Percentiles rank a stretch among this genome's conserved stretches.
These are phyloP conservation scores for Boechera stricta DNA, from an alignment of 345 rosid genomes.

Conservation along the genomic window DNA sequence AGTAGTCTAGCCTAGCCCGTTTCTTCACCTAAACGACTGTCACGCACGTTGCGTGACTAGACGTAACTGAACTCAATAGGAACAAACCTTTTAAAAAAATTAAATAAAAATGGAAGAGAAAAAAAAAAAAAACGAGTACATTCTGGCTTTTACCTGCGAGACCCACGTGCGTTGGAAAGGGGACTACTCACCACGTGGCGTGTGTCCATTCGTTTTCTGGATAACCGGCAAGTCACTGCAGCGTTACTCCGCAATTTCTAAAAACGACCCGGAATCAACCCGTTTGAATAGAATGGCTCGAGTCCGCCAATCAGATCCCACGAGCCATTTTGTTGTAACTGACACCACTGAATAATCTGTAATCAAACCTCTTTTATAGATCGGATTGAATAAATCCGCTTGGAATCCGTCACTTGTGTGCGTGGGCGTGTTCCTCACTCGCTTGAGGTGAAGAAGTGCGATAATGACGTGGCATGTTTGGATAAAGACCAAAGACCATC, in stretches of 20 bases:
- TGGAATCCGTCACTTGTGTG: constrained; percentile 28
- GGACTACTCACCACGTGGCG: constrained; percentile 39
- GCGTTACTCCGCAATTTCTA: not conserved
- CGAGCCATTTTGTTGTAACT: constrained; percentile 20
- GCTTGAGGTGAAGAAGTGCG: not conserved
- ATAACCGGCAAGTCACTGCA: constrained; percentile 34
- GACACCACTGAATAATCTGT: constrained; percentile 11
- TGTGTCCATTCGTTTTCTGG: constrained; percentile 5
- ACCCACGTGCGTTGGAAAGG: constrained; percentile 47
- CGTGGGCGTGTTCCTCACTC: constrained; percentile 21
- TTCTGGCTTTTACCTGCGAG: constrained; percentile 43
- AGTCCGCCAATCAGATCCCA: constrained; percentile 44
- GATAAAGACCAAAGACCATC: constrained; percentile 20
- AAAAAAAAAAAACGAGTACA: not conserved
- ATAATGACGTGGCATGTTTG: constrained; percentile 34
- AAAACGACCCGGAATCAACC: constrained; percentile 19
- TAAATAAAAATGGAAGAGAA: too few species aligned
- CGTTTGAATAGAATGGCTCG: constrained; percentile 31
- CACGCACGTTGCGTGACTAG: constrained; percentile 48
- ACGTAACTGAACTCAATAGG: constrained; percentile 41
- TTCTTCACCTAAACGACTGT: constrained; percentile 40
- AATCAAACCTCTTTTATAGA: constrained; percentile 2
- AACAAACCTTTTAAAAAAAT: constrained; percentile 7
- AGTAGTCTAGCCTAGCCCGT: constrained; percentile 39
- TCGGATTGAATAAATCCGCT: constrained; percentile 13